These are phyloP conservation scores for Pilobolus umbonatus DNA, from an alignment of 192 early-diverging fungal species.

Conservation along the genomic window DNA sequence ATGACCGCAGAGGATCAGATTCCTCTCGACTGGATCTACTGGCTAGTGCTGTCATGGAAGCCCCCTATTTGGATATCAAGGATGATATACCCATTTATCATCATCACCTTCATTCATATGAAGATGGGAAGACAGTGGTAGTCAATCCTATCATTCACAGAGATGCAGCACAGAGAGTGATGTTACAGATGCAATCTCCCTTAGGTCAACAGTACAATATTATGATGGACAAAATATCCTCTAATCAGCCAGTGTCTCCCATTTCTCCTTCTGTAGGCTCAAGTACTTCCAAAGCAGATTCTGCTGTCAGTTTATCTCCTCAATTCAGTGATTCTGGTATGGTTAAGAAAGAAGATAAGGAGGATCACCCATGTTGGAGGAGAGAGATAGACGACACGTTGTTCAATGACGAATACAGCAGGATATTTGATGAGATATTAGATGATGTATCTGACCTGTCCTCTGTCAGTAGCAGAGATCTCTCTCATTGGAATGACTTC, in stretches of 20 bases:
- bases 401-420: not conserved
- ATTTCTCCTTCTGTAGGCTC: not conserved
- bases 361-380: not conserved
- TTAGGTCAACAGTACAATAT: no score
- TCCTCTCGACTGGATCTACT: constrained; percentile 13
- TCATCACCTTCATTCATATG: no score
- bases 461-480: constrained; percentile 17
- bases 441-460: constrained; percentile 26
- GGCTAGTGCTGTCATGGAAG: constrained; percentile 22
- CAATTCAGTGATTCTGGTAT: not conserved
- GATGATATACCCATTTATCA: not conserved
- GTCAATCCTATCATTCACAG: constrained; percentile 7
- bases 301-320: constrained; percentile 13
- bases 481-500: constrained; percentile 2
- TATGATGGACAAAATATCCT: not conserved
- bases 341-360: constrained; percentile 2
- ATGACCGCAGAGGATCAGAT: not conserved
- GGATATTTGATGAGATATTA: constrained; percentile 18
- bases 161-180: constrained; percentile 1
- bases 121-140: constrained; percentile 3
- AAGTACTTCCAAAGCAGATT: constrained; percentile 17
- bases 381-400: constrained; percentile 2
- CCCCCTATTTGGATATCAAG: constrained; percentile 16
- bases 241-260: not conserved
- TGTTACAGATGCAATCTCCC: not conserved